phyloP scores from a whole-genome alignment of 2,329 filamentous ascomycete species.

The Biscogniauxia sp. region DNA sequence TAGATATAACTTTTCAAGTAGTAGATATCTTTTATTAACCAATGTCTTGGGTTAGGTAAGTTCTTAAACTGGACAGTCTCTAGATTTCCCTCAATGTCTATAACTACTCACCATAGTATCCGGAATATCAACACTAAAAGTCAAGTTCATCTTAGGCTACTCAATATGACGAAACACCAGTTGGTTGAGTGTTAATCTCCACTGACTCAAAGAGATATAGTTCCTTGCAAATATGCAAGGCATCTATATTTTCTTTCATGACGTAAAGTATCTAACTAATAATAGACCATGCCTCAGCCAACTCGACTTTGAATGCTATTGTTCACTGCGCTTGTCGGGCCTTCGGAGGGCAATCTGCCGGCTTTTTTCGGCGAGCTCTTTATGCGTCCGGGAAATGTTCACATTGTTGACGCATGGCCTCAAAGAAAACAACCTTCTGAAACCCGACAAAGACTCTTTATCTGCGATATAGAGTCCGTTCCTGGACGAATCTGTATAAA shows the following conservation, averaged over 20 bases:
- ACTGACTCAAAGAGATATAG: background rate
- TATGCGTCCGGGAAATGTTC: background rate
- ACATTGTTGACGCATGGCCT: background rate
- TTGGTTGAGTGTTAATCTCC: background rate
- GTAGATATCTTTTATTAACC: background rate
- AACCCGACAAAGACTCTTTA: background rate
- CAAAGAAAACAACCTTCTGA: background rate
- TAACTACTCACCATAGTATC: background rate
- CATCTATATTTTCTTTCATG: background rate
- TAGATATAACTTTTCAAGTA: no score
- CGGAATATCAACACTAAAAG: background rate
- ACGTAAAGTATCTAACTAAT: background rate
- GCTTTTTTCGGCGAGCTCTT: background rate
- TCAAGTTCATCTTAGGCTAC: background rate
- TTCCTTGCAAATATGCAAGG: background rate
- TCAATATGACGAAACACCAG: background rate
- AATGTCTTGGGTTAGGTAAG: background rate
- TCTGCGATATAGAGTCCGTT: background rate
- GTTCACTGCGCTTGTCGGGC: background rate
- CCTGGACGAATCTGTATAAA: background rate
- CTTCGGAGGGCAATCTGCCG: background rate
- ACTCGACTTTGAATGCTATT: background rate
- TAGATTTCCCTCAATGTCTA: background rate
- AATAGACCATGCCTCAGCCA: background rate
- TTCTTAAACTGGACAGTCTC: background rate